These are phyloP conservation scores for Lasiosphaeria hispida DNA, from an alignment of 495 filamentous ascomycete genomes.

Conservation along the genomic window DNA sequence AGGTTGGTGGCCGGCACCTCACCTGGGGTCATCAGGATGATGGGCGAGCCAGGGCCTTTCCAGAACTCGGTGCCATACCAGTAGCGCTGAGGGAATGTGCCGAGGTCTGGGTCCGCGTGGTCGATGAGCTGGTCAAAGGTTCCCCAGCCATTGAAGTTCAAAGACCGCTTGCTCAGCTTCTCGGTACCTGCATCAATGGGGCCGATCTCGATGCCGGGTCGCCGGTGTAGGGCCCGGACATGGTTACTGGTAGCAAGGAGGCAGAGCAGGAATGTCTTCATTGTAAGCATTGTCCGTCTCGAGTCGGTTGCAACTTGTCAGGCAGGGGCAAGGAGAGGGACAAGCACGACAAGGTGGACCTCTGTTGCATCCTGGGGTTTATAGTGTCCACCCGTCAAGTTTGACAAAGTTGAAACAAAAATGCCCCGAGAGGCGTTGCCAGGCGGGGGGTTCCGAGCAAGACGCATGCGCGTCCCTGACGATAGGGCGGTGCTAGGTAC, in stretches of 20 bases:
- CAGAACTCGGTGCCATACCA: conserved; percentile 34
- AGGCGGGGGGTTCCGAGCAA: no score
- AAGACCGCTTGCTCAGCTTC: conserved; percentile 24
- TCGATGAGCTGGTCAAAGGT: conserved; percentile 36
- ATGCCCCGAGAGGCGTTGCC: neutral
- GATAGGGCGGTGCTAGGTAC: neutral
- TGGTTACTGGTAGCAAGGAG: conserved; percentile 4
- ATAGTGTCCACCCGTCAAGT: no score
- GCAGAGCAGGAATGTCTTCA: neutral
- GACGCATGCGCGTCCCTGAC: no score
- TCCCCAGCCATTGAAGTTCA: conserved; percentile 29
- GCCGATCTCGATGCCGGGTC: conserved; percentile 24
- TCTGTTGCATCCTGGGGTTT: no score
- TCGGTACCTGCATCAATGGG: conserved; percentile 20
- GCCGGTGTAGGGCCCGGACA: conserved; percentile 15
- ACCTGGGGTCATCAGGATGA: conserved; percentile 54
- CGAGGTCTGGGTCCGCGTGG: conserved; percentile 29
- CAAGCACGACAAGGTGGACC: no score
- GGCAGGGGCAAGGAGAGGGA: no score
- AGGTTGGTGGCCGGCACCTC: conserved; percentile 54
- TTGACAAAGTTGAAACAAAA: neutral
- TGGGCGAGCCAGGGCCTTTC: conserved; percentile 32
- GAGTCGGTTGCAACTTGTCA: neutral
- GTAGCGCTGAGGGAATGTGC: conserved; percentile 36
- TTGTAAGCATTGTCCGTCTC: neutral